Percentiles rank a stretch among this genome's conserved stretches.
Conservation (phyloP, 176 grass and related monocot genomes). For the Microstegium vimineum region DNA sequence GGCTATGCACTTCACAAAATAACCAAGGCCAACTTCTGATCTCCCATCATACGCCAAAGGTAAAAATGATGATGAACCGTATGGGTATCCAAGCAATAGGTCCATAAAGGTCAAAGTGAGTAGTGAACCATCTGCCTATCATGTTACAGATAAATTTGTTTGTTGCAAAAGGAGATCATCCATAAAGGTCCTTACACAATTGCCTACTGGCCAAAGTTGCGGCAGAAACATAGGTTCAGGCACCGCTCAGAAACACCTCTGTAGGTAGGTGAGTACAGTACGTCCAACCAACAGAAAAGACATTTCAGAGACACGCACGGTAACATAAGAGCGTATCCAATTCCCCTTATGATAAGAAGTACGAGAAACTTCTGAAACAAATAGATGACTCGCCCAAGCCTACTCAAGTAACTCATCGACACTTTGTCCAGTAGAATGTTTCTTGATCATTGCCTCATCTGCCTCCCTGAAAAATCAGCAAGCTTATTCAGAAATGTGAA, state of each 20-base stretch:
- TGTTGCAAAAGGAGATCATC: background rate
- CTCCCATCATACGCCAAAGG: no score
- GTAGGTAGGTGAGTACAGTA: background rate
- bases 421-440: conserved; percentile 6
- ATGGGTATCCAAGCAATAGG: background rate
- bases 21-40: no score
- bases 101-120: background rate
- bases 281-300: background rate
- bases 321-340: background rate
- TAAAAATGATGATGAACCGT: no score
- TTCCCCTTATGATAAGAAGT: background rate
- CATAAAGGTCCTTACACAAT: background rate
- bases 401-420: background rate
- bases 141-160: background rate
- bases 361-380: background rate
- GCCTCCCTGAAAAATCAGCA: conserved; percentile 18
- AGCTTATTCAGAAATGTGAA: background rate
- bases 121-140: background rate
- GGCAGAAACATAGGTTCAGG: background rate
- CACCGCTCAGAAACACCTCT: background rate
- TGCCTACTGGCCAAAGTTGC: background rate
- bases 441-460: conserved; percentile 11
- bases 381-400: background rate
- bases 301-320: background rate
- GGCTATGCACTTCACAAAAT: no score